Base-by-base conservation (phyloP, 2,329 filamentous ascomycete genomes). In the Leptographium wingfieldii region DNA sequence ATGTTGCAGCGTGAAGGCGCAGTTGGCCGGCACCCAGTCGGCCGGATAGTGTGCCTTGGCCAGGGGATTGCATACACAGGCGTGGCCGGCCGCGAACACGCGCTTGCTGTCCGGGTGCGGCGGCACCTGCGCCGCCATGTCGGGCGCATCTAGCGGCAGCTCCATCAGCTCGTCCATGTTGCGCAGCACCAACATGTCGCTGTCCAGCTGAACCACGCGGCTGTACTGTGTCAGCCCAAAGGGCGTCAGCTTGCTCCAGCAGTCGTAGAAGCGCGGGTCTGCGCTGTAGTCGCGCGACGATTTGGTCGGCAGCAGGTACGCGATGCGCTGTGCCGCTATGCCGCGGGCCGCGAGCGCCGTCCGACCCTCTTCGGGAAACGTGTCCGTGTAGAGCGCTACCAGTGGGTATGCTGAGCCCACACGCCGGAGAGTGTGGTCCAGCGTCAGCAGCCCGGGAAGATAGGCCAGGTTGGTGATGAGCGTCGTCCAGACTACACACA, bases 161-260 rank as follows among this genome's bases (percentile, higher is more conserved):
- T 89, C 83, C 89, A 95, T 95, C 65, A 95, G 76, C 74, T 95
- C 90, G 70, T 95, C 91, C 88, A 96, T 95, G 73, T 95, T 95
- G 67, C 79, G 79, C 65, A 86, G 73, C 9, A 90, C 84, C 57
- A 95, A 74, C 90, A 95, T 95, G 74, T 96, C 91, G 68, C 86
- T 87, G 73, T 96, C 91, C 59, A 96, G 79, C 73, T 90, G 87
- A 43, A 95, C 87, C 40, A 95, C 82, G 49, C 90, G 82, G 31
- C 85, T 79, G 73, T 92, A 95, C 70, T 92, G 84, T 22, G 79
- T 79, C 38, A 95, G 77, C 27, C 82, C 84, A 71, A 95, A 96
- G 6, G 87, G 84, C 19, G 85, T 82, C 33, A 96, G 81, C 74
- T 95, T 96, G 72, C 81, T 88, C 90, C 90, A 96, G 78, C 87